phyloP scores from a whole-genome alignment of 2,329 filamentous ascomycete genomes.

The Cephalotrichum gorgonifer region DNA sequence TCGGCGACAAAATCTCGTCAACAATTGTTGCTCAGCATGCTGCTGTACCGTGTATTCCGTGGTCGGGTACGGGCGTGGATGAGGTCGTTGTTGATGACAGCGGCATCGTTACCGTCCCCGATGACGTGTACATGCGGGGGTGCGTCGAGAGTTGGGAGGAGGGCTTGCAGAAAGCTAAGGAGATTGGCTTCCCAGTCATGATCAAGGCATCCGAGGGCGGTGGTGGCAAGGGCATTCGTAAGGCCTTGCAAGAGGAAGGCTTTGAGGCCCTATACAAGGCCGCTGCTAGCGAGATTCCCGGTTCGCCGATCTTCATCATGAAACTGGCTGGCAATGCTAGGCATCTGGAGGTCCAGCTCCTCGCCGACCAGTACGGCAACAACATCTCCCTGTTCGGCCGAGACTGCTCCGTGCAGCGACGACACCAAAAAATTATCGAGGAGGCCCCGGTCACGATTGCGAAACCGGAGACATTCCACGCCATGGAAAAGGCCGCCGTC shows the following conservation, averaged over 20 bases:
- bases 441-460: conserved; percentile 97
- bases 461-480: conserved; percentile 76
- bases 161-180: conserved; percentile 72
- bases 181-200: conserved; percentile 98
- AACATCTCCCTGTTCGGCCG: conserved; percentile 98
- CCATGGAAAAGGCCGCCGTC: conserved; percentile 94
- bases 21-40: conserved; percentile 98
- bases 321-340: conserved; percentile 94
- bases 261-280: conserved; percentile 89
- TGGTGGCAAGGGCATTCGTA: conserved; percentile 98
- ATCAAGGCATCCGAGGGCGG: conserved; percentile 99
- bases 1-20: conserved; percentile 98
- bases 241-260: conserved; percentile 74
- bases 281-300: conserved; percentile 92
- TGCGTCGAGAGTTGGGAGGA: conserved; percentile 87
- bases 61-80: conserved; percentile 90
- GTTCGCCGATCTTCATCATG: conserved; percentile 99
- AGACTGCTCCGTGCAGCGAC: conserved; percentile 96
- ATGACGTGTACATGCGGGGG: conserved; percentile 77
- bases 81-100: conserved; percentile 67
- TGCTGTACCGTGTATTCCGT: conserved; percentile 94
- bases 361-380: conserved; percentile 98
- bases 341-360: conserved; percentile 92
- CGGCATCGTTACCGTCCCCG: conserved; percentile 85
- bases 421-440: conserved; percentile 99